Evolutionary conservation across 192 early-diverging fungal species (phyloP), one percentile per base, ranked within the genome.

Genomic region (Dimargaris verticillata): DNA sequence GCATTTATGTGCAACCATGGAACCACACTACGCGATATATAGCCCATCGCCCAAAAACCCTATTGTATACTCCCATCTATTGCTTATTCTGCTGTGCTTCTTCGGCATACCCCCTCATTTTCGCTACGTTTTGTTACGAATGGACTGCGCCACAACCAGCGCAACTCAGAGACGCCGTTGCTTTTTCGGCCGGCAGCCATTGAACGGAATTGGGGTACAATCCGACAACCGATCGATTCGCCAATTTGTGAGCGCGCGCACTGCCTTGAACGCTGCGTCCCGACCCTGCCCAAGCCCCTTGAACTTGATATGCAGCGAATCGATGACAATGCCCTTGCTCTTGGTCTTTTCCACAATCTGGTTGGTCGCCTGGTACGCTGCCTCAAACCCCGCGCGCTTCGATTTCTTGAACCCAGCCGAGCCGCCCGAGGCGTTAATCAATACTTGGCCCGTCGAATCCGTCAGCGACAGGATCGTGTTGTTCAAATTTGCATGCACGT

Each of bases 241-340:
- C 89, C 91, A 93, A 61, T 69, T 72, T 10, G 87, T 89, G 42
- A 81, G 66, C 13, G 82, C 78, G 28, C 79, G 70, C 14, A 95
- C 68, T 5, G 92, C 91, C 70, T 89, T 86, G 77, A 89, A 93
- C 0, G 86, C 88, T 51, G 91, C 91, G 68, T 94, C 91, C 44
- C 94, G 71, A 6, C 91, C 94, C 0, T 86, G 80, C 3, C 94
- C 94, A 70, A 93, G 93, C 26, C 91, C 89, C 64, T 91, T 90
- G 28, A 97, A 74, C 50, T 82, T 73, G 41, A 97, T 66, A 66
- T 95, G 88, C 24, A 91, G 59, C 28, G 75, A 81, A 18, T 67
- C 63, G 13, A 86, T 74, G 42, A 71, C 70, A 17, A 89, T 73
- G 20, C 77, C 80, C 68, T 81, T 83, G 63, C 86, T 82, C 54